These are phyloP conservation scores for Margaritispora aquatica DNA, from an alignment of 495 filamentous ascomycete species.

Conservation along the genomic window DNA sequence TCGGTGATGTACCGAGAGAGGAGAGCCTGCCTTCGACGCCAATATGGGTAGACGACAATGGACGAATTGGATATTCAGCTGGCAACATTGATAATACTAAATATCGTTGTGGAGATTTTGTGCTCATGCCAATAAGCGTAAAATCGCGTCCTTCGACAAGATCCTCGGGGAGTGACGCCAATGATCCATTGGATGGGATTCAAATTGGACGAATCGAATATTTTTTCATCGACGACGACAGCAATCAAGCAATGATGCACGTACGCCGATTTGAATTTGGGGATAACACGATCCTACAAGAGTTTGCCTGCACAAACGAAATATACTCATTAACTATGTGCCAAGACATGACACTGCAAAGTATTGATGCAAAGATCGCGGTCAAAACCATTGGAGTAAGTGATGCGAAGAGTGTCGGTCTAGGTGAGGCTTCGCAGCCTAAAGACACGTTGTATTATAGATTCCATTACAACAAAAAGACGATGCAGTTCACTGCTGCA, in stretches of 20 bases:
- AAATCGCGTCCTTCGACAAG: too few species aligned
- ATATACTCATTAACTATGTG: constrained; percentile 5
- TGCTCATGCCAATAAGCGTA: not conserved
- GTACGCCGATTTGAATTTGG: constrained; percentile 12
- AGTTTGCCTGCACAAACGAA: constrained; percentile 8
- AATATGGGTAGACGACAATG: not conserved
- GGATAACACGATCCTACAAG: not conserved
- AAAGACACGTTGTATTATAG: constrained; percentile 5
- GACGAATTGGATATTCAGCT: not conserved
- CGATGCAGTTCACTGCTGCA: constrained; percentile 1
- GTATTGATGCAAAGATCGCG: not conserved
- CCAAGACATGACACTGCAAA: not conserved
- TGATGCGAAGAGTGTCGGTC: not conserved
- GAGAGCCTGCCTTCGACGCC: not conserved
- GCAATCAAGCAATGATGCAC: not conserved
- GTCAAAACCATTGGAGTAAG: not conserved
- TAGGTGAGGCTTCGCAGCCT: not conserved
- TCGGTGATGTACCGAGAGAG: not conserved
- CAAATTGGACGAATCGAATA: too few species aligned
- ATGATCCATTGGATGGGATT: too few species aligned
- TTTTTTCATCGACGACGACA: not conserved
- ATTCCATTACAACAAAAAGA: constrained; percentile 2
- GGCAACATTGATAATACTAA: not conserved
- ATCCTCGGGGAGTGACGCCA: too few species aligned
- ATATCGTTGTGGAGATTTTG: constrained; percentile 1